Evolutionary conservation across 306 rosid species (phyloP), one percentile per base, ranked within the genome.

Genomic region (Senna siamea): DNA sequence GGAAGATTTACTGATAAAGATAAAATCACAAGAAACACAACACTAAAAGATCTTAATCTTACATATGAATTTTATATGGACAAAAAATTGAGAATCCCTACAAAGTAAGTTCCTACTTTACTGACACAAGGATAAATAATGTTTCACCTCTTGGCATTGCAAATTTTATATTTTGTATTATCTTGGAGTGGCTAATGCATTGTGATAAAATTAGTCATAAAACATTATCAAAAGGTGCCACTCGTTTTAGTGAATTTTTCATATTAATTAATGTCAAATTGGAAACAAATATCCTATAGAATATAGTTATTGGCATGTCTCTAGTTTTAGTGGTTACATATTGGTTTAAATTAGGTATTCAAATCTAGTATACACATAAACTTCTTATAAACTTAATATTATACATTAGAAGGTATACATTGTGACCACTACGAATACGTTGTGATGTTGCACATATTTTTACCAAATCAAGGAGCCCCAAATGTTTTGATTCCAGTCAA

Each of bases 1-100:
- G 99, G 99, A 80, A 94, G 99, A 90, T 47, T 10, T 80, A 88
- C 96, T 9, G 44, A 77, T 28, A 65, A 83, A 75, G 89, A 89
- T 47, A 90, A 94, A 86, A 74, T 72, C 50, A 74, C 69, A 9
- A 83, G 82, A 67, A 78, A 76, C 86, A 72, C 96, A 58, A 94
- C 99, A 69, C 68, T 94, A 85, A 94, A 94, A 86, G 99, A 94
- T 84, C 89, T 82, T 43, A 96, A 94, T 85, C 84, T 94, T 75
- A 62, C 72, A 20, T 94, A 88, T 79, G 89, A 90, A 77, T 94
- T 94, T 84, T 87, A 83, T 26, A 94, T 94, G 99, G 99, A 94
- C 82, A 94, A 92, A 79, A 83, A 86, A 59, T 84, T 94, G 97
- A 79, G 89, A 87, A 68, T 80, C 87, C 20, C 85, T 94, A 54